phyloP scores from a whole-genome alignment of 1,284 basidiomycete genomes.

The Ganoderma lucidum region DNA sequence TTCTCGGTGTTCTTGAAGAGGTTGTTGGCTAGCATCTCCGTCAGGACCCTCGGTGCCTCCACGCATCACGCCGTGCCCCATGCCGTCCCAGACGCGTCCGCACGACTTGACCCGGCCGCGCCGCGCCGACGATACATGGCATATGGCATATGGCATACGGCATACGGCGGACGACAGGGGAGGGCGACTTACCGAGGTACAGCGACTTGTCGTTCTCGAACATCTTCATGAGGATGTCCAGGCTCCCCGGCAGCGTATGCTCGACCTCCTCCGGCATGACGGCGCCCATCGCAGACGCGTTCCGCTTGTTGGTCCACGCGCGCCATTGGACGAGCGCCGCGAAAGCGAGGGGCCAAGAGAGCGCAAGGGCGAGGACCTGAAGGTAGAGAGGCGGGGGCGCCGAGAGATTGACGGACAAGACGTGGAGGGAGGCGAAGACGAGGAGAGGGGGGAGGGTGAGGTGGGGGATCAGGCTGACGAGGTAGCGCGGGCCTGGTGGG shows the following conservation, averaged over 20 bases:
- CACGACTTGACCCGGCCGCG: too few species aligned
- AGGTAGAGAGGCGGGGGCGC: slow-evolving; percentile 15
- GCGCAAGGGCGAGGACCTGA: slow-evolving; percentile 15
- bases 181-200: slow-evolving; percentile 32
- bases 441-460: slow-evolving; percentile 20
- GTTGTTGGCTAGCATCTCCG: slow-evolving; percentile 21
- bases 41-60: too few species aligned
- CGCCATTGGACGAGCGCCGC: slow-evolving; percentile 20
- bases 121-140: too few species aligned
- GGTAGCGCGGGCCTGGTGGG: slow-evolving; percentile 28
- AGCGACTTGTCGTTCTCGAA: slow-evolving; percentile 20
- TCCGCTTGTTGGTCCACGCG: slow-evolving; percentile 19
- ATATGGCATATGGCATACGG: too few species aligned
- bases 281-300: slow-evolving; percentile 34
- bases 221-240: slow-evolving; percentile 33
- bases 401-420: slow-evolving; percentile 20
- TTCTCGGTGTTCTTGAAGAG: slow-evolving; percentile 28
- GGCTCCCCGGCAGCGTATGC: slow-evolving; percentile 31
- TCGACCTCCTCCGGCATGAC: slow-evolving; percentile 31
- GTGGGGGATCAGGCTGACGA: slow-evolving; percentile 25
- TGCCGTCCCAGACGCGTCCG: too few species aligned
- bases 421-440: slow-evolving; percentile 15
- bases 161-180: neutral
- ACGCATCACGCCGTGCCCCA: too few species aligned
- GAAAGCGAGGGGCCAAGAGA: slow-evolving; percentile 29